These are phyloP conservation scores for Pleurotus salmoneostramineus DNA, from an alignment of 768 basidiomycete species.

Conservation along the genomic window DNA sequence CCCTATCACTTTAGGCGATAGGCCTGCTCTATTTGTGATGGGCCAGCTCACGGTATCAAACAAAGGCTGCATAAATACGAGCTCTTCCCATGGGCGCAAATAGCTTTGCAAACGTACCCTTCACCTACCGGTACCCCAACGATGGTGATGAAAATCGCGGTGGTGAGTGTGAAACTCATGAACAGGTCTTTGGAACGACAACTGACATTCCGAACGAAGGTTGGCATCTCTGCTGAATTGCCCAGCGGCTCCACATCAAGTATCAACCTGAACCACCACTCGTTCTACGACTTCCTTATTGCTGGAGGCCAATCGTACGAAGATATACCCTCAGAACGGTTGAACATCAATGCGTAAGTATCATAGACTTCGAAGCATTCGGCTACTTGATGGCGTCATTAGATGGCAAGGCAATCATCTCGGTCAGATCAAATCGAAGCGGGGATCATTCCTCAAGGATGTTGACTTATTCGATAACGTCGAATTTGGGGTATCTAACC, in stretches of 20 bases:
- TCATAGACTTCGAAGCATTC: not conserved
- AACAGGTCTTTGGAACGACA: not conserved
- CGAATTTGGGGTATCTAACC: slow-evolving; percentile 33
- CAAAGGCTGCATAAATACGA: no score
- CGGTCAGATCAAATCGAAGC: slow-evolving; percentile 23
- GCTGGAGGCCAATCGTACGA: slow-evolving; percentile 25
- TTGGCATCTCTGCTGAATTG: slow-evolving; percentile 35
- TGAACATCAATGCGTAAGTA: slow-evolving; percentile 28
- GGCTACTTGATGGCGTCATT: not conserved
- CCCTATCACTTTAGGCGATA: no score
- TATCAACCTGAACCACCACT: slow-evolving; percentile 26
- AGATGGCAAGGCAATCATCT: slow-evolving; percentile 22
- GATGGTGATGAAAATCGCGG: not conserved
- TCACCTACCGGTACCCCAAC: no score
- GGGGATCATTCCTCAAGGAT: slow-evolving; percentile 34
- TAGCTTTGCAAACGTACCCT: no score
- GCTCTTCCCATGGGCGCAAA: no score
- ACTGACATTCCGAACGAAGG: slow-evolving; percentile 14
- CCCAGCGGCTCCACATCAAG: slow-evolving; percentile 25
- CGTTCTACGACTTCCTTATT: slow-evolving; percentile 32
- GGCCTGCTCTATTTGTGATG: no score
- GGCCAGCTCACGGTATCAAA: no score
- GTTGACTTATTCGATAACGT: slow-evolving; percentile 29
- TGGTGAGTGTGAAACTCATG: not conserved
- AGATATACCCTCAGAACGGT: slow-evolving; percentile 23